Conservation (phyloP, 352 stramenopile genomes). For the Poterioochromonas sp. region DNA sequence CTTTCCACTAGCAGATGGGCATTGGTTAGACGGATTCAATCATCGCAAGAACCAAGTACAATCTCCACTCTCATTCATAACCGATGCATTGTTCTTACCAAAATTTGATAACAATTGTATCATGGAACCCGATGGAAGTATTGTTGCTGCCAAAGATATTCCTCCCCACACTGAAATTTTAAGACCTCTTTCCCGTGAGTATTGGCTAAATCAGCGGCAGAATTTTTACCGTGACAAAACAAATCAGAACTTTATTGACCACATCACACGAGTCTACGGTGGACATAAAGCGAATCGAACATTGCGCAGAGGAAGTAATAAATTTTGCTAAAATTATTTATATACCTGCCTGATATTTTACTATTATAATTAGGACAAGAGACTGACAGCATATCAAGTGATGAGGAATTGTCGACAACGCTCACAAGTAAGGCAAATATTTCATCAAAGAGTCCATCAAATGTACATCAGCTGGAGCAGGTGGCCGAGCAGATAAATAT, state of each 20-base stretch:
- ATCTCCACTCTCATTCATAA: constrained; percentile 31
- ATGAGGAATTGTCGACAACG: constrained; percentile 30
- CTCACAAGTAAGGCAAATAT: constrained; percentile 31
- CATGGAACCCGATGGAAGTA: constrained; percentile 29
- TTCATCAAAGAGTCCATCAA: constrained; percentile 31
- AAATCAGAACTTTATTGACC: constrained; percentile 31
- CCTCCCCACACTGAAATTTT: constrained; percentile 30
- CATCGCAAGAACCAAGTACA: constrained; percentile 30
- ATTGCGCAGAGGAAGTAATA: constrained; percentile 30
- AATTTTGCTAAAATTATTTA: constrained; percentile 33
- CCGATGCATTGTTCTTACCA: constrained; percentile 28
- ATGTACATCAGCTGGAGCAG: constrained; percentile 29
- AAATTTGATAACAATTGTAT: constrained; percentile 32
- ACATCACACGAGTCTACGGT: constrained; percentile 29
- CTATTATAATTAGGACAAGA: constrained; percentile 32
- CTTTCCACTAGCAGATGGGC: constrained; percentile 29
- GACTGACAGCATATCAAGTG: constrained; percentile 30
- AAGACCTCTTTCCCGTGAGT: constrained; percentile 29
- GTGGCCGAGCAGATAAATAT: constrained; percentile 30
- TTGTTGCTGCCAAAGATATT: constrained; percentile 31
- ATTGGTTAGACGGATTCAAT: constrained; percentile 31
- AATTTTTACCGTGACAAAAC: constrained; percentile 31
- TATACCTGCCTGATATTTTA: constrained; percentile 31
- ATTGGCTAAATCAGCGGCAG: constrained; percentile 29
- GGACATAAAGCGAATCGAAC: constrained; percentile 30